These are phyloP conservation scores for Fragaria ananassa DNA, from an alignment of 306 rosid genomes.

Conservation along the genomic window DNA sequence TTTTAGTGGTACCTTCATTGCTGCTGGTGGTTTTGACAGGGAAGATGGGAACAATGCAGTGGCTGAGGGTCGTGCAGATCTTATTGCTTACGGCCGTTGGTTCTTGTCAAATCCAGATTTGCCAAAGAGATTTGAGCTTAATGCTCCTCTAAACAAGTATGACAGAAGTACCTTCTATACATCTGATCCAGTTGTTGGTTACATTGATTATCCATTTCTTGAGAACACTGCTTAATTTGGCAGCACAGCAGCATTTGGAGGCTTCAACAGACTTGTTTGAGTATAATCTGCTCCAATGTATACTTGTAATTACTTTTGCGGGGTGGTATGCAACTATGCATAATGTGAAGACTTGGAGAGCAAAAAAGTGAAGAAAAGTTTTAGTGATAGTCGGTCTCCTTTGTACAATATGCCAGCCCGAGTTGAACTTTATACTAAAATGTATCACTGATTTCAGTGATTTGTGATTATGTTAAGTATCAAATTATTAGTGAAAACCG, in stretches of 20 bases:
- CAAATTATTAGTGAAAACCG: no score
- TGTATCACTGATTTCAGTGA: no score
- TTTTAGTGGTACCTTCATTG: conserved; percentile 19
- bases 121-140: background rate
- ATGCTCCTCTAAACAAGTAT: conserved; percentile 5
- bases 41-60: background rate
- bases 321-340: background rate
- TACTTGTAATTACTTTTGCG: background rate
- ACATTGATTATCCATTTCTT: conserved; percentile 41
- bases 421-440: no score
- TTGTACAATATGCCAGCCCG: no score
- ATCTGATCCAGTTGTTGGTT: conserved; percentile 45
- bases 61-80: background rate
- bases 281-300: background rate
- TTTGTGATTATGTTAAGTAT: no score
- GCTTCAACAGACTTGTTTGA: background rate
- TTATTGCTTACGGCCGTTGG: background rate
- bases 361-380: background rate
- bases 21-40: background rate
- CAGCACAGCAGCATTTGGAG: background rate
- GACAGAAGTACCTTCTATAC: conserved; percentile 41
- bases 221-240: background rate
- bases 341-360: background rate
- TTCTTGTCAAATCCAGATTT: background rate
- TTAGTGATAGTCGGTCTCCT: no score